A percentile compares a stretch with the other conserved stretches of the same genome.
These are phyloP conservation scores for Pezicula rhizophila DNA, from an alignment of 2,329 filamentous ascomycete species.

Conservation along the genomic window DNA sequence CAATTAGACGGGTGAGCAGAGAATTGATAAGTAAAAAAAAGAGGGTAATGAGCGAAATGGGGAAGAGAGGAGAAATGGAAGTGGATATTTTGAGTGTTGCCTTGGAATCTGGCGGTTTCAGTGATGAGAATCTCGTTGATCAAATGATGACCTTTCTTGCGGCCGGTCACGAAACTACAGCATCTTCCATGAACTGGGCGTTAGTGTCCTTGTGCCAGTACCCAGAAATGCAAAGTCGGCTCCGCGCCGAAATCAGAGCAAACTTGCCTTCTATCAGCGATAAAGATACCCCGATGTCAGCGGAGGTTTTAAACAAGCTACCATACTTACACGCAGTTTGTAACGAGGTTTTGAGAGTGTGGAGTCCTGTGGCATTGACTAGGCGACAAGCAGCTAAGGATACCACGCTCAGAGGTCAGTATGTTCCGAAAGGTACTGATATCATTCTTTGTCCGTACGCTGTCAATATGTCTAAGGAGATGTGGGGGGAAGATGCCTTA, in stretches of 20 bases:
- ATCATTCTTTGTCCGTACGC: constrained; percentile 52
- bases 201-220: constrained; percentile 61
- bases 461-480: constrained; percentile 58
- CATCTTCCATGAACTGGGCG: constrained; percentile 68
- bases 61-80: constrained; percentile 43
- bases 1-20: constrained; percentile 60
- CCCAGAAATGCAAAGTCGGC: constrained; percentile 56
- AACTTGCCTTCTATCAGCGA: constrained; percentile 46
- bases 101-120: constrained; percentile 70
- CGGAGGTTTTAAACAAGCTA: constrained; percentile 61
- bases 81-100: constrained; percentile 78
- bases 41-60: constrained; percentile 42
- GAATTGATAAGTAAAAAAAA: constrained; percentile 63
- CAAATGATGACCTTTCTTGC: constrained; percentile 88
- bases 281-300: constrained; percentile 36
- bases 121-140: constrained; percentile 74
- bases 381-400: constrained; percentile 56
- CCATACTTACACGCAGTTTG: constrained; percentile 75
- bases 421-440: constrained; percentile 60
- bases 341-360: constrained; percentile 66
- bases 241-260: constrained; percentile 62
- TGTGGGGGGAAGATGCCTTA: constrained; percentile 71
- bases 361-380: constrained; percentile 62
- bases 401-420: constrained; percentile 56
- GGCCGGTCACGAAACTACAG: constrained; percentile 76